phyloP scores from a whole-genome alignment of 768 basidiomycete species.

The Serendipita vermifera region DNA sequence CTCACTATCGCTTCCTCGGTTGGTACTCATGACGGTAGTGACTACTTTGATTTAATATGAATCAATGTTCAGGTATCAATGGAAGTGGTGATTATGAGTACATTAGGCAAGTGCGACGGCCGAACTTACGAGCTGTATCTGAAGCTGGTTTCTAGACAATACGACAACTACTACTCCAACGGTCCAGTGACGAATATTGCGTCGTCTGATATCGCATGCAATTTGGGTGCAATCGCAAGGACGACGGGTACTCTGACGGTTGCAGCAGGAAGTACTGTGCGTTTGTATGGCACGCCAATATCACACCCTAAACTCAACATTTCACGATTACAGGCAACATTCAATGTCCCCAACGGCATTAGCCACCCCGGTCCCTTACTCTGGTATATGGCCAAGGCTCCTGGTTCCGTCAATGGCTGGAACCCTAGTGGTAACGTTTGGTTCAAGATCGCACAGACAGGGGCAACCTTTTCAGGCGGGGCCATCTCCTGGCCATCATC shows the following conservation, averaged over 20 bases:
- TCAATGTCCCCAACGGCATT: conserved; percentile 3
- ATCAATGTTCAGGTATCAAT: too few relatives aligned
- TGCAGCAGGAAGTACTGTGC: conserved; percentile 2
- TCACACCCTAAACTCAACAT: not conserved
- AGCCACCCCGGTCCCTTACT: conserved; percentile 11
- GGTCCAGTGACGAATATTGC: not conserved
- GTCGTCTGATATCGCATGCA: conserved; percentile 11
- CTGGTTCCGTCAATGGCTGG: not conserved
- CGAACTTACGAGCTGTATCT: too few relatives aligned
- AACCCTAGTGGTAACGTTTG: conserved; percentile 10
- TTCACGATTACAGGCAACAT: not conserved
- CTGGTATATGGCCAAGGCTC: conserved; percentile 6
- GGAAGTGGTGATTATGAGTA: too few relatives aligned
- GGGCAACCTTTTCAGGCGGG: not conserved
- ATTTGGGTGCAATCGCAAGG: not conserved
- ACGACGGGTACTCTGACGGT: conserved; percentile 9
- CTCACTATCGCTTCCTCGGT: too few relatives aligned
- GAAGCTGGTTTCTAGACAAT: too few relatives aligned
- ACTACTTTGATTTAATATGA: too few relatives aligned
- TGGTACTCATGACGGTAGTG: too few relatives aligned
- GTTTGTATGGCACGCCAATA: conserved; percentile 27
- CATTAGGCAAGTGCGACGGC: too few relatives aligned
- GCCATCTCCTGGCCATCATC: conserved; percentile 19
- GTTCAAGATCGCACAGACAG: conserved; percentile 12
- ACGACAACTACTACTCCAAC: too few relatives aligned